Evolutionary conservation across 345 rosid genomes (phyloP).

Genomic region (Populus alba): DNA sequence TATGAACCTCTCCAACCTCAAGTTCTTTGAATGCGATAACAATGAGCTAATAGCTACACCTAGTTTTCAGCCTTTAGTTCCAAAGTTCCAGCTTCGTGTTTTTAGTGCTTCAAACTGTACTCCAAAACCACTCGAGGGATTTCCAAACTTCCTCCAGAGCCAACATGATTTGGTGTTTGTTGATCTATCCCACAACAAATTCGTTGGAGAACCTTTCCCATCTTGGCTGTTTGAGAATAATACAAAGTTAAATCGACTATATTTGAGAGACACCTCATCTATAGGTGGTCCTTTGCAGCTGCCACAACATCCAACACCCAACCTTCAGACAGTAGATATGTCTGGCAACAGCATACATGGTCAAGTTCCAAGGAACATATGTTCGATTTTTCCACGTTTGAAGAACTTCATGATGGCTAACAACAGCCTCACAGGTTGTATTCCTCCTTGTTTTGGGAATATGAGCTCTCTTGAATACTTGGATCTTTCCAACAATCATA

Average conservation of each 20-base stretch:
- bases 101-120: no score
- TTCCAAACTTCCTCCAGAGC: no score
- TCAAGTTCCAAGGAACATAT: conserved; percentile 1
- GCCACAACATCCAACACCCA: neutral
- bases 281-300: conserved; percentile 6
- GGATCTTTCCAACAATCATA: conserved; percentile 20
- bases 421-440: conserved; percentile 14
- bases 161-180: neutral
- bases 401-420: neutral
- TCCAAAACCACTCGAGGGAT: no score
- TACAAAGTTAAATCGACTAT: neutral
- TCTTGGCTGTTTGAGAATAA: conserved; percentile 33
- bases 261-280: neutral
- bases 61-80: no score
- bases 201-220: conserved; percentile 8
- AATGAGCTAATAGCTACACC: no score
- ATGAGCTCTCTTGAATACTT: neutral
- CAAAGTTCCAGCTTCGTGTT: no score
- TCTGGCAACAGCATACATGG: neutral
- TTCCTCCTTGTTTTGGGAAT: conserved; percentile 20
- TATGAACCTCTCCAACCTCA: neutral
- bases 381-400: conserved; percentile 9
- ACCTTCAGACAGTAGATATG: neutral
- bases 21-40: no score
- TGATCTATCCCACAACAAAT: neutral